These are phyloP conservation scores for Datura wrightii DNA, from an alignment of 257 asterid genomes.

Conservation along the genomic window DNA sequence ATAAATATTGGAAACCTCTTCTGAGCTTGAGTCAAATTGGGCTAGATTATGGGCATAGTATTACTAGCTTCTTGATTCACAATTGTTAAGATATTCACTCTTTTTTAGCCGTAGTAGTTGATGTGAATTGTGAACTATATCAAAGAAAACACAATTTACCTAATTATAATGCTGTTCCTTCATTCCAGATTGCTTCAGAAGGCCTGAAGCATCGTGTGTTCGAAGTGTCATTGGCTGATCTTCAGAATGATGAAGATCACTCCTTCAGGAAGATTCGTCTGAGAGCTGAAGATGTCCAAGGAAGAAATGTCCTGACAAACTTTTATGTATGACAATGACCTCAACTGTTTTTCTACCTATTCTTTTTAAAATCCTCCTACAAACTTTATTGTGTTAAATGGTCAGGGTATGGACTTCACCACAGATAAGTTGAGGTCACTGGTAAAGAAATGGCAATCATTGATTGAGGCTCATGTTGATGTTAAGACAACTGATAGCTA, in stretches of 20 bases:
- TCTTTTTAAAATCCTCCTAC: neutral
- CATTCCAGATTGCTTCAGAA: conserved; percentile 76
- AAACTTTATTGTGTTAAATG: neutral
- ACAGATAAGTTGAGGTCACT: conserved; percentile 83
- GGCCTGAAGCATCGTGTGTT: conserved; percentile 91
- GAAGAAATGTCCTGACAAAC: conserved; percentile 78
- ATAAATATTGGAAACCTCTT: neutral
- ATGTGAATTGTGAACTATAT: neutral
- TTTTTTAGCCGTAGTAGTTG: neutral
- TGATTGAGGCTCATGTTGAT: conserved; percentile 88
- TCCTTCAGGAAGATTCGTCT: conserved; percentile 84
- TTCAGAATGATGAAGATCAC: conserved; percentile 82
- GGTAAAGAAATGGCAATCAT: conserved; percentile 75
- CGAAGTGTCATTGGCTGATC: conserved; percentile 87
- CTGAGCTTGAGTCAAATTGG: neutral
- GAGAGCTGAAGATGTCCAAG: conserved; percentile 89
- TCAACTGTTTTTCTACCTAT: too few species aligned
- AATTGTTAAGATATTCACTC: neutral
- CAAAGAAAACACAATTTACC: neutral
- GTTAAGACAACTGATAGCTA: conserved; percentile 79
- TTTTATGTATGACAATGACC: conserved; percentile 60
- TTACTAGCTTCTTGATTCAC: neutral
- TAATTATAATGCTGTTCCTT: neutral
- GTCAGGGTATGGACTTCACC: conserved; percentile 82
- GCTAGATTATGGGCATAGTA: neutral